Conservation (phyloP, 2,329 filamentous ascomycete genomes). For the Colletotrichum falcatum region DNA sequence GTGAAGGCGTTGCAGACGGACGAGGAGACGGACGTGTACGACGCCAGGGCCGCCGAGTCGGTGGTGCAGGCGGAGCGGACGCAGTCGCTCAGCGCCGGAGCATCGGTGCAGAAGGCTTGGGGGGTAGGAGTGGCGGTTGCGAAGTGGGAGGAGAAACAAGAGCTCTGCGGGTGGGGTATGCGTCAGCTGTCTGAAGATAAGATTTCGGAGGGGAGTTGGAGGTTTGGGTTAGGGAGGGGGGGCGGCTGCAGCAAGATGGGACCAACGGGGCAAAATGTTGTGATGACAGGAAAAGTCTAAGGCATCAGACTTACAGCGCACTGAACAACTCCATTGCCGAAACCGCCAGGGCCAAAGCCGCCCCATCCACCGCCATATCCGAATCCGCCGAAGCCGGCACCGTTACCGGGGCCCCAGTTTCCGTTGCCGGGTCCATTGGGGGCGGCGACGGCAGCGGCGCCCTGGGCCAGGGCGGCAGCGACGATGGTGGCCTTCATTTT, state of each 20-base stretch:
- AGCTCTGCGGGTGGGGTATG: slow-evolving; percentile 27
- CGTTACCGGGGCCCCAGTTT: slow-evolving; percentile 30
- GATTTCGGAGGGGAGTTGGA: no score
- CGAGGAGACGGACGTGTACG: slow-evolving; percentile 42
- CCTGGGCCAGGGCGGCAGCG: slow-evolving; percentile 34
- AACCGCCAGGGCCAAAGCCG: slow-evolving; percentile 31
- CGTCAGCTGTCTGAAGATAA: background rate
- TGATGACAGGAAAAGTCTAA: background rate
- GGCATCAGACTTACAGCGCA: slow-evolving; percentile 30
- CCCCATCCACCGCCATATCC: slow-evolving; percentile 28
- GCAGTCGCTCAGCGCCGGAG: slow-evolving; percentile 41
- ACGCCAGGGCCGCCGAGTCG: slow-evolving; percentile 38
- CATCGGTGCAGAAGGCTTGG: slow-evolving; percentile 43
- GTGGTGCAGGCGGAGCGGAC: slow-evolving; percentile 44
- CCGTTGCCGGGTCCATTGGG: slow-evolving; percentile 30
- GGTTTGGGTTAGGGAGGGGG: no score
- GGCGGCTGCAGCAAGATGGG: background rate
- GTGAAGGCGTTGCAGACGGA: slow-evolving; percentile 44
- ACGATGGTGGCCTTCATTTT: slow-evolving; percentile 39
- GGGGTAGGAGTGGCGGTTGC: slow-evolving; percentile 43
- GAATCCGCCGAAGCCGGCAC: slow-evolving; percentile 27
- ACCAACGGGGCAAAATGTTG: slow-evolving; percentile 7
- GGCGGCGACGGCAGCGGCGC: slow-evolving; percentile 28
- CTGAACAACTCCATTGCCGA: slow-evolving; percentile 22
- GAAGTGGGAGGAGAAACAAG: slow-evolving; percentile 46